Conservation (phyloP, 192 early-diverging fungal genomes). For the Mortierella antarctica region DNA sequence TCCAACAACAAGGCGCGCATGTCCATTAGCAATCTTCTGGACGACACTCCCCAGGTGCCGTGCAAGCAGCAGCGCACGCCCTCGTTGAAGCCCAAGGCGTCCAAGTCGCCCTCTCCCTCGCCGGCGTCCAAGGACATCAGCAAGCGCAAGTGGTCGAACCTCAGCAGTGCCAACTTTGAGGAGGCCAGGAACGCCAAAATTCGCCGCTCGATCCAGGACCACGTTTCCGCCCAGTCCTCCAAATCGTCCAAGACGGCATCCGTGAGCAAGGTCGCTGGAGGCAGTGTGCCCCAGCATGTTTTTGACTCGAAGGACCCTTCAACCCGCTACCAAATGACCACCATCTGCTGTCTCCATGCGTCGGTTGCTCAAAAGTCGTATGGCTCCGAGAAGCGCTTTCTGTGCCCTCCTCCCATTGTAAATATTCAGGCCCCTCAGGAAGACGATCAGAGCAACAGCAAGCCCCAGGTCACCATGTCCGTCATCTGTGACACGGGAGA, state of each 20-base stretch:
- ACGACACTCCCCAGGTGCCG: conserved; percentile 20
- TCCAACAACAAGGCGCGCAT: conserved; percentile 40
- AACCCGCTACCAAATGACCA: conserved; percentile 61
- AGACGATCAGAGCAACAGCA: conserved; percentile 53
- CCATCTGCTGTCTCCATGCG: conserved; percentile 86
- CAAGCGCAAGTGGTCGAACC: conserved; percentile 56
- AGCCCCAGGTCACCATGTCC: conserved; percentile 70
- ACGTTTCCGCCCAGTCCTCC: conserved; percentile 42
- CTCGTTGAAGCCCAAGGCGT: conserved; percentile 3
- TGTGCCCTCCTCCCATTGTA: conserved; percentile 83
- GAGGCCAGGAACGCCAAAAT: conserved; percentile 58
- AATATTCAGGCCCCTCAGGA: conserved; percentile 60
- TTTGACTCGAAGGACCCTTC: conserved; percentile 37
- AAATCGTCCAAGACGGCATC: conserved; percentile 6
- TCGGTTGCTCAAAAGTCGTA: conserved; percentile 94
- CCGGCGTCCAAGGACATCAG: conserved; percentile 19
- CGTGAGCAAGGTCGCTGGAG: not conserved
- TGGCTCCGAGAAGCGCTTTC: conserved; percentile 89
- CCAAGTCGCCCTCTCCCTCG: conserved; percentile 25
- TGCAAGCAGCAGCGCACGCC: conserved; percentile 1
- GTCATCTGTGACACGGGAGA: conserved; percentile 67
- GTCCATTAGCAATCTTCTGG: conserved; percentile 45
- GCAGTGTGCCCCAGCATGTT: conserved; percentile 17
- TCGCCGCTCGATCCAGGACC: conserved; percentile 56
- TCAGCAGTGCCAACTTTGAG: conserved; percentile 42